Evolutionary conservation across 768 basidiomycete species (phyloP), one percentile per base, ranked within the genome.

Genomic region (Hygrocybe coccinea): DNA sequence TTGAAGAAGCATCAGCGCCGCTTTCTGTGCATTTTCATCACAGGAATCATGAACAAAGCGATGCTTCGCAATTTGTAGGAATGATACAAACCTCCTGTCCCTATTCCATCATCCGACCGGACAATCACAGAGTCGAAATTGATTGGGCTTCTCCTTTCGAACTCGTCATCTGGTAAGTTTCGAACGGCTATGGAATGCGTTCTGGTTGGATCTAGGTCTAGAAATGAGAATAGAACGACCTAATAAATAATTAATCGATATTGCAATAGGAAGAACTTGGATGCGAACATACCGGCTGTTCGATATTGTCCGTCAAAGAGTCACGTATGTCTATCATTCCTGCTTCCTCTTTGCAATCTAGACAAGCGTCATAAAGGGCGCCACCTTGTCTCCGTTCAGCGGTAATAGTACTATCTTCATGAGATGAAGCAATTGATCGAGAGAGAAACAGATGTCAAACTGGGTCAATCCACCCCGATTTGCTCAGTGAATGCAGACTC

Each of bases 381-480:
- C n/a, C 49, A 29, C 14, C 15, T 7, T n/a, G 6, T 17, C 25
- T 5, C 33, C 19, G 51, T 2, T 51, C 38, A 11, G 39, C 51
- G 25, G 39, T 8, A 21, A 43, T 17, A 12, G 51, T 52, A 24
- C 21, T 91, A 94, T 69, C 91, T 92, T 60, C 54, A 29, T 44
- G 56, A 45, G 38, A 56, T 33, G 52, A 43, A 55, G 19, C 33
- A 55, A 21, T 43, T 24, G 45, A 34, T n/a, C n/a, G 38, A 39
- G 8, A n/a, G 56, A 34, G n/a, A 21, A 24, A 37, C 35, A 45
- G 52, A 47, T 45, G 34, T 48, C 33, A 57, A 45, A 94, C 91
- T 94, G 91, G 76, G 51, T 36, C 39, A 41, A 17, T 24, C 22
- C 7, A 52, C 39, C 7, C 36, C 51, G 17, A 52, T 25, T 12